Evolutionary conservation across 345 rosid genomes (phyloP).

Genomic region (Moricandia arvensis): DNA sequence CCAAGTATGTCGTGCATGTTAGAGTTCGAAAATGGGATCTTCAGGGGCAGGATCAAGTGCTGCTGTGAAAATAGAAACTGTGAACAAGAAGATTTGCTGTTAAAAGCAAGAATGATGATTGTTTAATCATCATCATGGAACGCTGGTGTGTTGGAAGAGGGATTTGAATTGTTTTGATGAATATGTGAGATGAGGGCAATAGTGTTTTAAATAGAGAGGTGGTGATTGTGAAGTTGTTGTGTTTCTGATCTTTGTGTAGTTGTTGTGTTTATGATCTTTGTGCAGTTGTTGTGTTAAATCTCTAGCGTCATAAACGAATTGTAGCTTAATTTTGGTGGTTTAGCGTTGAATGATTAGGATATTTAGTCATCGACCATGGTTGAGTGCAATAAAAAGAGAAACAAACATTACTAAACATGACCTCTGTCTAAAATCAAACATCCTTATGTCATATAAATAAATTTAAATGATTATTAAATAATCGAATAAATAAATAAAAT

Average conservation of each 20-base stretch:
- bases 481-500: too few species aligned
- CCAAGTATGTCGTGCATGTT: slow-evolving; percentile 92
- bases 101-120: slow-evolving; percentile 35
- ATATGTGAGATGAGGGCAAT: slow-evolving; percentile 25
- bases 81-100: slow-evolving; percentile 37
- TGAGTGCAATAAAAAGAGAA: neutral
- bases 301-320: neutral
- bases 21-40: slow-evolving; percentile 66
- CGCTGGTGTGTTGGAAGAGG: neutral
- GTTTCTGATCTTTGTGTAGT: slow-evolving; percentile 41
- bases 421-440: neutral
- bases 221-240: slow-evolving; percentile 47
- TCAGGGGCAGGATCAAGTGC: slow-evolving; percentile 48
- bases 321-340: neutral
- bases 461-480: too few species aligned
- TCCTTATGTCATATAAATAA: neutral
- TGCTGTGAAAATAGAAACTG: slow-evolving; percentile 35
- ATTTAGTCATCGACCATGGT: neutral
- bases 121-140: slow-evolving; percentile 58
- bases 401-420: neutral
- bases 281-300: slow-evolving; percentile 6
- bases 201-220: slow-evolving; percentile 48
- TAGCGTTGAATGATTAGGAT: neutral
- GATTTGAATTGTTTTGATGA: slow-evolving; percentile 8
- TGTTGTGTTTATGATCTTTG: slow-evolving; percentile 36